Evolutionary conservation across 306 rosid species (phyloP).

Genomic region (Sesbania bispinosa): DNA sequence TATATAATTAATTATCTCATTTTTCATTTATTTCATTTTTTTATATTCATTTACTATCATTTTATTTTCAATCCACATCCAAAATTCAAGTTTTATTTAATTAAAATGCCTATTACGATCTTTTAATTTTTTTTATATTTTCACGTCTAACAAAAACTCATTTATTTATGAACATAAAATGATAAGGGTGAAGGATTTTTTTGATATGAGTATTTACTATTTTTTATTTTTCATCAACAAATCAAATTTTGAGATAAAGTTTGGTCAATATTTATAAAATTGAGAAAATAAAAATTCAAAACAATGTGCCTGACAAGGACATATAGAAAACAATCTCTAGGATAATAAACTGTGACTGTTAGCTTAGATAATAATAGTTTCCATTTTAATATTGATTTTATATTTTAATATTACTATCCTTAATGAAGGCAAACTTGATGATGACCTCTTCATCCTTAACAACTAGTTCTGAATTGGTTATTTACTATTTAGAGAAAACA

Average conservation of each 20-base stretch:
- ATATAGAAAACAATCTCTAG: background rate
- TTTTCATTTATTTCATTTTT: no score
- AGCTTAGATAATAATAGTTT: background rate
- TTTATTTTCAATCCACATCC: no score
- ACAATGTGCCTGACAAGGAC: constrained; percentile 13
- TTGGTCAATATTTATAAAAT: background rate
- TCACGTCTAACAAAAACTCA: background rate
- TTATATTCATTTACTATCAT: no score
- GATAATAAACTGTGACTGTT: no score
- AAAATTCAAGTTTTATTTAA: no score
- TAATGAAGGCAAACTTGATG: background rate
- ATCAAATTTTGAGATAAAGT: background rate
- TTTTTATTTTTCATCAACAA: background rate
- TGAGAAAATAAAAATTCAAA: background rate
- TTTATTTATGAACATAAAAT: background rate
- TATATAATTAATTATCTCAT: no score
- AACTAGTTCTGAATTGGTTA: background rate
- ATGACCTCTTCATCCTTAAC: background rate
- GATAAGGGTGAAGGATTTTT: background rate
- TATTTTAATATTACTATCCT: background rate
- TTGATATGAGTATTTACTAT: background rate
- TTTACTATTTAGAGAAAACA: background rate
- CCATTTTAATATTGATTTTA: background rate
- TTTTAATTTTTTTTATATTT: no score
- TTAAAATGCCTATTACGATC: no score